Evolutionary conservation across 2,329 filamentous ascomycete species (phyloP).

Genomic region (Pestalotiopsis sp.): DNA sequence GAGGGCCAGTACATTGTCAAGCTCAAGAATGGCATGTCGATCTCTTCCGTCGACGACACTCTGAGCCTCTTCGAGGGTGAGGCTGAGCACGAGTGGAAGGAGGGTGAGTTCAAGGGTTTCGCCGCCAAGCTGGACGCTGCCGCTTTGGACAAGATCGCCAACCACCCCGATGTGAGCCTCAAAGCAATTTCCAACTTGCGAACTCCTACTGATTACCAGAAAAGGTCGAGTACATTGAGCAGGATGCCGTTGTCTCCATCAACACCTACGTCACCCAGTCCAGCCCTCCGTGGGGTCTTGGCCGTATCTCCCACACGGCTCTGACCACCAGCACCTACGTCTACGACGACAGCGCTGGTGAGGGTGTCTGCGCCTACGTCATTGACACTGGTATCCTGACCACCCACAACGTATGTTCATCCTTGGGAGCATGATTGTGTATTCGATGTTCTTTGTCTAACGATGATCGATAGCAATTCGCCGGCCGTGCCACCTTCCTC

Average conservation of each 20-base stretch:
- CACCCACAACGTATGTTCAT: constrained; percentile 34
- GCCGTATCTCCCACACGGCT: constrained; percentile 18
- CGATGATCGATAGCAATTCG: constrained; percentile 34
- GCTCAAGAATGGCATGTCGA: constrained; percentile 35
- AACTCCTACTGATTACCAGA: neutral
- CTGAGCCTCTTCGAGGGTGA: constrained; percentile 17
- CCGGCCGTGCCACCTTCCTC: constrained; percentile 42
- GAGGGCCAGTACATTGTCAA: constrained; percentile 43
- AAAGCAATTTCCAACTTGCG: too few species aligned
- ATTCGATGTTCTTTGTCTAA: neutral
- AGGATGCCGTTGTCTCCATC: constrained; percentile 22
- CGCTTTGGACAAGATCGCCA: constrained; percentile 39
- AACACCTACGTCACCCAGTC: constrained; percentile 19
- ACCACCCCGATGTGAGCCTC: constrained; percentile 37
- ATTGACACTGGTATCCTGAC: constrained; percentile 53
- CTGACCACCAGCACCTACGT: constrained; percentile 23
- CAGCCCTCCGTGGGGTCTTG: constrained; percentile 19
- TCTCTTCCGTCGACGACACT: constrained; percentile 29
- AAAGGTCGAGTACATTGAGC: constrained; percentile 27
- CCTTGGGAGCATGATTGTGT: neutral
- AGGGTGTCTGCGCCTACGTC: constrained; percentile 41
- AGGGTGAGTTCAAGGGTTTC: constrained; percentile 38
- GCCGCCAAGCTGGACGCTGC: constrained; percentile 41
- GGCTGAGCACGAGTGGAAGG: constrained; percentile 26
- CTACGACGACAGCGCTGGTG: constrained; percentile 28